Evolutionary conservation across 768 basidiomycete genomes (phyloP), one percentile per base, ranked within the genome.

Genomic region (Tulasnella sp.): DNA sequence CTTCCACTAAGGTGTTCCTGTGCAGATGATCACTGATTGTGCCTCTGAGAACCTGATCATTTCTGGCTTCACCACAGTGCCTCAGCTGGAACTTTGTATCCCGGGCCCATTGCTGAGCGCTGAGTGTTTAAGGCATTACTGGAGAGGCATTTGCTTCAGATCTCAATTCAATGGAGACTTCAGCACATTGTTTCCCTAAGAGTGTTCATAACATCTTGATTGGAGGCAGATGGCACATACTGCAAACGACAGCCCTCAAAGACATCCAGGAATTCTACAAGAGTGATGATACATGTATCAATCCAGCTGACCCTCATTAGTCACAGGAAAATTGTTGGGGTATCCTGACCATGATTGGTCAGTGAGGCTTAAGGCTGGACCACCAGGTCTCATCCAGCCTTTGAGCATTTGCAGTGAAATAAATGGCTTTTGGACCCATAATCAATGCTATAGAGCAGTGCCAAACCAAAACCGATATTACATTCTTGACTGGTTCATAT

Each of bases 1-100:
- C 5, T 17, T 36, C 67, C 7, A 9, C 29, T 5, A 54, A 84
- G 84, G 84, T 0, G 79, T 84, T 12, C 84, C 84, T 6, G 14
- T 83, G 0, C 83, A 85, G 72, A 80, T 81, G 12, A 81, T 81
- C 1, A 83, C 82, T 0, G 85, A 86, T 67, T 84, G 82, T 78
- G 82, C 84, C 0, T 81, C 82, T 0, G 84, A 86, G 69, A 85
- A 84, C 0, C 83, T 82, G 0, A 71, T 80, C 31, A 39, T 82
- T 0, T 85, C 74, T 81, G 83, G 82, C 1, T 72, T 83, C 49
- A 78, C 71, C 1, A 83, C 81, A 71, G 82, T 83, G 0, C 76
- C 85, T 3, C 73, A 80, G 84, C 84, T 76, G 36, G 78, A 7
- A 9, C 5, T 45, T 37, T 40, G 37, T 73, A 17, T 31, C 22